phyloP scores from a whole-genome alignment of 2,329 filamentous ascomycete genomes.

The Trichophyton benhamiae region DNA sequence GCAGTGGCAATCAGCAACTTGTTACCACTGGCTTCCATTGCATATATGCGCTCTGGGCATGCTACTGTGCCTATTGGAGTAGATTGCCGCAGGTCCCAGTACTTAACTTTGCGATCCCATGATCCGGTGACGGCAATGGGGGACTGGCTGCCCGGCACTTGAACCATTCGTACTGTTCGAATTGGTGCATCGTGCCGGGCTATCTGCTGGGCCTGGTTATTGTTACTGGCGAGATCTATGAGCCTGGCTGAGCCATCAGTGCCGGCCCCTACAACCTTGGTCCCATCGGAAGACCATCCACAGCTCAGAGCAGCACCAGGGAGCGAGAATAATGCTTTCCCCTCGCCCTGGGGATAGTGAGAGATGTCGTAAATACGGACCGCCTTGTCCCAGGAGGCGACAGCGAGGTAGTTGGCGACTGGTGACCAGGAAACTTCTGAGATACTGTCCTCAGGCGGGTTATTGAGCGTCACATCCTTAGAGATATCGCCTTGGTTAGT shows the following conservation, averaged over 20 bases:
- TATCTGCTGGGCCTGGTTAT: slow-evolving; percentile 52
- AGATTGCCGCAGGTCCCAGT: slow-evolving; percentile 43
- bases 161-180: slow-evolving; percentile 63
- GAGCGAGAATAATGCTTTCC: slow-evolving; percentile 75
- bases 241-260: slow-evolving; percentile 84
- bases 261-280: slow-evolving; percentile 72
- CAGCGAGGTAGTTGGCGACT: slow-evolving; percentile 66
- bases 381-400: slow-evolving; percentile 94
- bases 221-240: slow-evolving; percentile 55
- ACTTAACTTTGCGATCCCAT: slow-evolving; percentile 46
- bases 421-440: slow-evolving; percentile 76
- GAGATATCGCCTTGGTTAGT: slow-evolving; percentile 78
- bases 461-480: slow-evolving; percentile 66
- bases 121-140: slow-evolving; percentile 83
- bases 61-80: slow-evolving; percentile 34
- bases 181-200: slow-evolving; percentile 77
- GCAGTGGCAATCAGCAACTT: slow-evolving; percentile 85
- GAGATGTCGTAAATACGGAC: slow-evolving; percentile 92
- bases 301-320: slow-evolving; percentile 71
- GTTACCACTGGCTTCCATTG: slow-evolving; percentile 79
- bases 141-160: slow-evolving; percentile 38
- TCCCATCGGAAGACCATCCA: slow-evolving; percentile 84
- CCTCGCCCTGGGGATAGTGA: slow-evolving; percentile 61
- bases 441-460: slow-evolving; percentile 76
- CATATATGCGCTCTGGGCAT: slow-evolving; percentile 52